These are phyloP conservation scores for Epichloe amarillans DNA, from an alignment of 2,329 filamentous ascomycete genomes.

Conservation along the genomic window DNA sequence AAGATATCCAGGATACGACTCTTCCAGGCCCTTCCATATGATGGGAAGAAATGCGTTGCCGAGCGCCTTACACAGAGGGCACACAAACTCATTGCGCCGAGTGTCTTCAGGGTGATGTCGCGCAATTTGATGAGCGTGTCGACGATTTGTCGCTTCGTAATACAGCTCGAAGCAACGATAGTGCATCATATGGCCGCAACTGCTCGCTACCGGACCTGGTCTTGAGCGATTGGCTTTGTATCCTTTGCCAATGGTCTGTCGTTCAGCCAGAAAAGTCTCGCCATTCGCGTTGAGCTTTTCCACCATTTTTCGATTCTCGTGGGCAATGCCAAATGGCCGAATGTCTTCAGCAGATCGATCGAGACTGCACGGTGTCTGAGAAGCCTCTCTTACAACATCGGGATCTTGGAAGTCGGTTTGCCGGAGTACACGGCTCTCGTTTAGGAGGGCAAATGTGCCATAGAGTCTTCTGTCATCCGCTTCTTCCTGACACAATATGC, in stretches of 20 bases:
- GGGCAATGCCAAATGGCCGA: constrained; percentile 81
- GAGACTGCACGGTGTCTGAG: constrained; percentile 64
- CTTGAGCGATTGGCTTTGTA: constrained; percentile 58
- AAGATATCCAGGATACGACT: constrained; percentile 65
- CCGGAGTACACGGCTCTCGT: constrained; percentile 72
- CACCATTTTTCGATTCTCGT: constrained; percentile 68
- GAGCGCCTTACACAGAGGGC: constrained; percentile 89
- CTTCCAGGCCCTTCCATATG: constrained; percentile 85
- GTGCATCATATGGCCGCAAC: constrained; percentile 98
- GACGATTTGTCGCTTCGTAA: constrained; percentile 65
- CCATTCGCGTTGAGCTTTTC: constrained; percentile 65
- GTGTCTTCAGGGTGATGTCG: constrained; percentile 82
- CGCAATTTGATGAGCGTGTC: constrained; percentile 86
- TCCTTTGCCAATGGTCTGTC: constrained; percentile 77
- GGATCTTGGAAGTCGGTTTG: constrained; percentile 73
- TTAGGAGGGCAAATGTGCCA: constrained; percentile 84
- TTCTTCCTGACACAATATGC: constrained; percentile 93
- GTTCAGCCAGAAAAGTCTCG: constrained; percentile 56
- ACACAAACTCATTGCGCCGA: constrained; percentile 77
- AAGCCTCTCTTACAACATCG: constrained; percentile 74
- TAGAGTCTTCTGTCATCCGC: constrained; percentile 80
- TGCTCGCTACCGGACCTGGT: constrained; percentile 70
- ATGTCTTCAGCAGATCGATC: constrained; percentile 74
- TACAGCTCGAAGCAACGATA: constrained; percentile 92
- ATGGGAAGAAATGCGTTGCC: constrained; percentile 92